Evolutionary conservation across 257 asterid genomes (phyloP), one percentile per base, ranked within the genome.

Genomic region (Lycium barbarum): DNA sequence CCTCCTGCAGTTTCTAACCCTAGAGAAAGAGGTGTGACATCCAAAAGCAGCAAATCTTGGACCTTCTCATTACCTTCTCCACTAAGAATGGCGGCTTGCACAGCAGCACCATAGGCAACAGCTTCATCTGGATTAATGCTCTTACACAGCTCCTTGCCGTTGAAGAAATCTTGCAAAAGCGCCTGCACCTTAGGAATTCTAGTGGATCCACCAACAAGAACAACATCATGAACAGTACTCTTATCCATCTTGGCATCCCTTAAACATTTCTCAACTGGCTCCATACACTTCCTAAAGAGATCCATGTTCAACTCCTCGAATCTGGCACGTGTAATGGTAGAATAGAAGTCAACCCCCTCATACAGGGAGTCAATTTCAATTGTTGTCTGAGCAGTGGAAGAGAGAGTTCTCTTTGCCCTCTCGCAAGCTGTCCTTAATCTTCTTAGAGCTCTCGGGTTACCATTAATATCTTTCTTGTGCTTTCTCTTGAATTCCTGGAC

Each of bases 231-330:
- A 62, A 93, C 68, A 3, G 84, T 85, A 92, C 98, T 94, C 89
- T 94, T 94, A 86, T 93, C 97, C 98, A 94, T 93, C 92, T 94
- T 93, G 5, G 97, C 98, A 87, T 92, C 98, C 90, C 96, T 90
- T 90, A 93, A 88, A 86, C 98, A 94, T 87, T 94, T 93, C 91
- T 94, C 97, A n/a, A 94, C 98, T 1, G 96, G 98, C 36, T 94
- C 97, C 96, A 94, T 92, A 83, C 98, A 93, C 89, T 92, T 94
- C 62, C 96, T 92, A 83, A 94, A 94, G 74, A 93, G 86, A 80
- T 93, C 97, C 98, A 94, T 94, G 90, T 94, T 94, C 71, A 92
- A 85, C 88, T 93, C 95, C 90, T 93, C 96, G 7, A 93, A 93
- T 84, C 96, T 89, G 65, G 97, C 97, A 47, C 97, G 93, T 1